Evolutionary conservation across 352 stramenopile genomes (phyloP).

Genomic region (Phytophthora capsici): DNA sequence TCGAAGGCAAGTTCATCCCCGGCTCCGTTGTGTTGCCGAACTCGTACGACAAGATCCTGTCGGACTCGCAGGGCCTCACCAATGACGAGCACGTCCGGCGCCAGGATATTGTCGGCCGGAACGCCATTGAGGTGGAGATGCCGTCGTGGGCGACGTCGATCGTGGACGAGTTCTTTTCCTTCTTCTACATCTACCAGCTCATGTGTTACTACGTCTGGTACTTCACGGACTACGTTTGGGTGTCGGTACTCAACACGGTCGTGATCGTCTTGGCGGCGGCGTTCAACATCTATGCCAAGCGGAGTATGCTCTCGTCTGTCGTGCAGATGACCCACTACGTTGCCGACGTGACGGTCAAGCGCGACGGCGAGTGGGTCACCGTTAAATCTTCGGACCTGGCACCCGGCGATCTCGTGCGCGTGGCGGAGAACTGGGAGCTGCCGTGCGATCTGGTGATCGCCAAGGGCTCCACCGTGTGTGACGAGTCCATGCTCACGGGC

Average conservation of each 20-base stretch:
- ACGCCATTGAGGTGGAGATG: constrained; percentile 73
- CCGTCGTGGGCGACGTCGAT: constrained; percentile 55
- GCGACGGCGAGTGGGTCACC: constrained; percentile 56
- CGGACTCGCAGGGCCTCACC: constrained; percentile 56
- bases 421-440: constrained; percentile 73
- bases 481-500: constrained; percentile 80
- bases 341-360: constrained; percentile 71
- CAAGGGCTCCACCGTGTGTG: constrained; percentile 69
- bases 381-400: constrained; percentile 60
- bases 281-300: constrained; percentile 78
- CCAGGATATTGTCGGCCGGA: constrained; percentile 59
- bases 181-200: constrained; percentile 89
- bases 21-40: constrained; percentile 53
- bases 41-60: constrained; percentile 55
- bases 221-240: constrained; percentile 70
- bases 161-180: constrained; percentile 69
- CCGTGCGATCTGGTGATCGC: constrained; percentile 77
- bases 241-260: constrained; percentile 64
- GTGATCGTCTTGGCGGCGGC: constrained; percentile 59
- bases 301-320: constrained; percentile 56
- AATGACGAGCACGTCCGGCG: constrained; percentile 43
- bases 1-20: constrained; percentile 55
- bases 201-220: constrained; percentile 89
- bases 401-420: constrained; percentile 71
- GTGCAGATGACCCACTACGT: constrained; percentile 72